Evolutionary conservation across 106 monocot species (phyloP).

Genomic region (Platanthera guangdongensis): DNA sequence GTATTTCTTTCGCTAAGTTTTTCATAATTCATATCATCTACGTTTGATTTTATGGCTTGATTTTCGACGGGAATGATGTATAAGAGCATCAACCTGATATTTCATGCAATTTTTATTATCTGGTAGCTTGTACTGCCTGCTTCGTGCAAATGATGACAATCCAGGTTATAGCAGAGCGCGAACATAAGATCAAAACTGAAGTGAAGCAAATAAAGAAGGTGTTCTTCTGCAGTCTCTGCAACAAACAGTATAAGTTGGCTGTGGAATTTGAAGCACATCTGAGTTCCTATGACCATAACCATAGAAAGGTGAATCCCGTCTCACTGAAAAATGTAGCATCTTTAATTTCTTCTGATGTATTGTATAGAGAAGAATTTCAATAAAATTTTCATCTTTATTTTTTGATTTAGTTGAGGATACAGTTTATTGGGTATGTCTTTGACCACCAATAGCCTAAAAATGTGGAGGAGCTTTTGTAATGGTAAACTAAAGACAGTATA

Average conservation of each 20-base stretch:
- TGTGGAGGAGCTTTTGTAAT: not conserved
- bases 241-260: conserved; percentile 97
- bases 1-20: conserved; percentile 29
- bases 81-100: conserved; percentile 78
- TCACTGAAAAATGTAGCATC: not conserved
- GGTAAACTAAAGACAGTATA: not conserved
- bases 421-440: not conserved
- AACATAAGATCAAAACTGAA: conserved; percentile 89
- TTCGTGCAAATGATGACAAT: conserved; percentile 98
- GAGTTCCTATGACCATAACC: conserved; percentile 99
- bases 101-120: conserved; percentile 93
- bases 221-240: conserved; percentile 93
- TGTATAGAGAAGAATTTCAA: not conserved
- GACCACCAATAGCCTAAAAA: not conserved
- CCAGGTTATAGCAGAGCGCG: conserved; percentile 99
- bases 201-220: conserved; percentile 97
- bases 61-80: conserved; percentile 40
- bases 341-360: not conserved
- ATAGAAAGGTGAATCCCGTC: conserved; percentile 60
- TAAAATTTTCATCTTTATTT: not conserved
- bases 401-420: not conserved
- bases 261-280: conserved; percentile 94
- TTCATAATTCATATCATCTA: conserved; percentile 7
- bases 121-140: conserved; percentile 95
- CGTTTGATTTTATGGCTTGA: conserved; percentile 31